Evolutionary conservation across 352 stramenopile species (phyloP).

Genomic region (Globisporangium solare): DNA sequence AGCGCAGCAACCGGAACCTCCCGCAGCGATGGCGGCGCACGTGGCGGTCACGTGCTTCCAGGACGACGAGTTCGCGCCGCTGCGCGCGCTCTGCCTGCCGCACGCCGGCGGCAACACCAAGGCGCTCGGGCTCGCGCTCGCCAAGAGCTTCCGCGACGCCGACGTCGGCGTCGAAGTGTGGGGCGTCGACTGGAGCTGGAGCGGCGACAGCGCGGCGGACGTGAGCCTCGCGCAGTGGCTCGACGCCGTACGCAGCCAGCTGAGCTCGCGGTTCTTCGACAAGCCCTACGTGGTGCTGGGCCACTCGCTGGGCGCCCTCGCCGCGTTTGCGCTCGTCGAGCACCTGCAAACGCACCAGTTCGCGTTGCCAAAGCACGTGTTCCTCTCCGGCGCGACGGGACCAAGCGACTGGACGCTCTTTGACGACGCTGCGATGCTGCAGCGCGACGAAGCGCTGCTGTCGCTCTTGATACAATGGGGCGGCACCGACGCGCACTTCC

Average conservation of each 20-base stretch:
- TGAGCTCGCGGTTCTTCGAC: conserved; percentile 59
- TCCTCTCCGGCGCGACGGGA: conserved; percentile 44
- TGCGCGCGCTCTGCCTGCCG: conserved; percentile 63
- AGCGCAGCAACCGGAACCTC: neutral
- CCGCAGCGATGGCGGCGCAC: conserved; percentile 23
- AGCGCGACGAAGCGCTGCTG: conserved; percentile 33
- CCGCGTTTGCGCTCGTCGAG: conserved; percentile 46
- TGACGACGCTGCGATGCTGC: conserved; percentile 22
- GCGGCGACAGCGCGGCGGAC: neutral
- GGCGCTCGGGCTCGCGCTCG: conserved; percentile 41
- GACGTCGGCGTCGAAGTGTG: conserved; percentile 46
- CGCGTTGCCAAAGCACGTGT: conserved; percentile 50
- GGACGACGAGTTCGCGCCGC: conserved; percentile 51
- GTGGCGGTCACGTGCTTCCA: conserved; percentile 53
- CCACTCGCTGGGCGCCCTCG: conserved; percentile 64
- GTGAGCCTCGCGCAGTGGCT: conserved; percentile 23
- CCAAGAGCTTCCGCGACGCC: conserved; percentile 29
- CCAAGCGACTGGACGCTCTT: conserved; percentile 30
- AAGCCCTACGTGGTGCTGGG: conserved; percentile 67
- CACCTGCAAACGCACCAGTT: conserved; percentile 40
- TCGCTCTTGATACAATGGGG: conserved; percentile 49
- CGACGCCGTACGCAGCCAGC: conserved; percentile 30
- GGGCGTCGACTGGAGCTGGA: conserved; percentile 59
- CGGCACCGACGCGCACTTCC: conserved; percentile 50
- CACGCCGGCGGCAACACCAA: conserved; percentile 42